Percentiles rank a stretch among this genome's conserved stretches.
Conservation (phyloP, 139 green algal genomes). For the Diplosphaera chodatii region DNA sequence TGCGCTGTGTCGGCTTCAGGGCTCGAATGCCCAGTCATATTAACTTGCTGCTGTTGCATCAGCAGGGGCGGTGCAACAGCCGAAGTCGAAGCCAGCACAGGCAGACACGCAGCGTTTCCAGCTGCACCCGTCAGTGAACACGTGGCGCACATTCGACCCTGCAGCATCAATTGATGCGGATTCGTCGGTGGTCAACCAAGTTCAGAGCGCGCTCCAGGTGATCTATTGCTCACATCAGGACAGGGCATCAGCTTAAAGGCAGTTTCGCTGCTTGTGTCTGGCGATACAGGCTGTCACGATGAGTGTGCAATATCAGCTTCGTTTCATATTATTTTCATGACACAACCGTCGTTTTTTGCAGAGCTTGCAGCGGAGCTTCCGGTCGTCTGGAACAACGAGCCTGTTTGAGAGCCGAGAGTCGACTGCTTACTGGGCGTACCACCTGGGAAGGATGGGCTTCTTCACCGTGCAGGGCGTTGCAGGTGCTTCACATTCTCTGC, state of each 20-base stretch:
- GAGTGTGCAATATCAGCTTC: no score
- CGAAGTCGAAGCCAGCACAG: constrained; percentile 2
- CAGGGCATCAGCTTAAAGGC: no score
- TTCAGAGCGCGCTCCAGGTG: constrained; percentile 13
- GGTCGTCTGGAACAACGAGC: constrained; percentile 15
- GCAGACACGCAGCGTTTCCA: constrained; percentile 20
- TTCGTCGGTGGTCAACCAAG: neutral
- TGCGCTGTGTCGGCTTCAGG: no score
- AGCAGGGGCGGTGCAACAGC: no score
- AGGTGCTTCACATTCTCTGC: neutral
- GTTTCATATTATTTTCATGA: no score
- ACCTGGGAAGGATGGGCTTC: constrained; percentile 55
- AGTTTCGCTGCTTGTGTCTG: no score
- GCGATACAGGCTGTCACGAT: no score
- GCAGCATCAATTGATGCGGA: neutral
- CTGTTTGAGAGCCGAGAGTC: constrained; percentile 22
- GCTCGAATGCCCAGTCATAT: no score
- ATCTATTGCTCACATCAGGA: neutral
- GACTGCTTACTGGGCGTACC: constrained; percentile 69
- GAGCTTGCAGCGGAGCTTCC: constrained; percentile 8
- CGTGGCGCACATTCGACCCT: constrained; percentile 14
- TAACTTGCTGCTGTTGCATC: no score
- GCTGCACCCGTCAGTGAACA: constrained; percentile 4
- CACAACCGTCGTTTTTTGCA: constrained; percentile 6
- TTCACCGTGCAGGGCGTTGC: constrained; percentile 54